A percentile compares a stretch with the other conserved stretches of the same genome.
These are phyloP conservation scores for Stachybotrys chartarum DNA, from an alignment of 2,329 filamentous ascomycete genomes.

Conservation along the genomic window DNA sequence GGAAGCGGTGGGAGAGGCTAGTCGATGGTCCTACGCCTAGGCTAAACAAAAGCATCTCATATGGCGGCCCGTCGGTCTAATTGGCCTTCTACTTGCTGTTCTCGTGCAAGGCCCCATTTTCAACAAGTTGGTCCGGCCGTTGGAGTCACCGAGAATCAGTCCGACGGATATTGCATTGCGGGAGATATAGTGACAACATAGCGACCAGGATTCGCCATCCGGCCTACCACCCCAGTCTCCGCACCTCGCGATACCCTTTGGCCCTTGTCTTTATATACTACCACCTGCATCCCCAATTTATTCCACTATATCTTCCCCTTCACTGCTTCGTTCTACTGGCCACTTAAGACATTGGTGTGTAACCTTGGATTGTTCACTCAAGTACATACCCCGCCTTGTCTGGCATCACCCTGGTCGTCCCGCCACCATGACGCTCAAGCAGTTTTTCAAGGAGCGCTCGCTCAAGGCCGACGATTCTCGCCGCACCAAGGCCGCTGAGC, in stretches of 20 bases:
- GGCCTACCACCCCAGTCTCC: background rate
- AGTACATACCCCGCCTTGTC: too few species aligned
- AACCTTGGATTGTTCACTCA: too few species aligned
- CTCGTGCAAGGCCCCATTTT: background rate
- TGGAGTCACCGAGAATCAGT: background rate
- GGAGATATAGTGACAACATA: background rate
- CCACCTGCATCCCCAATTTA: background rate
- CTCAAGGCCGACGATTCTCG: constrained; percentile 34
- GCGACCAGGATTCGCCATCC: background rate
- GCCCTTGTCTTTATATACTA: background rate
- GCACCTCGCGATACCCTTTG: background rate
- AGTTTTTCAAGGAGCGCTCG: constrained; percentile 33
- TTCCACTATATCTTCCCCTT: background rate
- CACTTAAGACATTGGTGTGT: too few species aligned
- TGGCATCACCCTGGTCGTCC: background rate
- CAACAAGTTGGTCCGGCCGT: background rate
- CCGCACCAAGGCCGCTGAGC: constrained; percentile 38
- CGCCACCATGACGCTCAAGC: background rate
- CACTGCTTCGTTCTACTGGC: background rate
- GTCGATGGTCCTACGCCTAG: background rate
- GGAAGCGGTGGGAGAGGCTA: background rate
- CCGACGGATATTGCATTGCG: background rate
- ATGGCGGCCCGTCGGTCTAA: too few species aligned
- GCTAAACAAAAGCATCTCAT: background rate
- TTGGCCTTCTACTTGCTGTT: background rate